Conservation (phyloP, 441 rosid species). For the Mallotus japonicus region DNA sequence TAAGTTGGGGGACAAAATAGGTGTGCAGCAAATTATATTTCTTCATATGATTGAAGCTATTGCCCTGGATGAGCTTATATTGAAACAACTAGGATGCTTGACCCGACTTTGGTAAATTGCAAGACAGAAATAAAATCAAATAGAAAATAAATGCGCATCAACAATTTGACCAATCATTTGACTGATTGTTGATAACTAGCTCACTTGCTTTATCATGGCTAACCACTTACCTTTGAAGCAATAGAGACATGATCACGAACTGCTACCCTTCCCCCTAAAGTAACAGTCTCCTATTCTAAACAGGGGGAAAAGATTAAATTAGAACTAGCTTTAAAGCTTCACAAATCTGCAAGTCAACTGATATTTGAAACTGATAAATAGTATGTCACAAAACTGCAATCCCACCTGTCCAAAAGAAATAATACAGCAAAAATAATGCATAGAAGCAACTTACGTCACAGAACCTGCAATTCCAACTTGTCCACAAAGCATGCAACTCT, state of each 20-base stretch:
- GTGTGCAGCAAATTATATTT: too few species aligned
- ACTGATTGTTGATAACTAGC: not conserved
- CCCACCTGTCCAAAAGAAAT: not conserved
- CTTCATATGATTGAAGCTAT: not conserved
- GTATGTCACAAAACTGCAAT: not conserved
- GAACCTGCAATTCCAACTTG: constrained; percentile 86
- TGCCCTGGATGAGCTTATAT: not conserved
- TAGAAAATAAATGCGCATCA: not conserved
- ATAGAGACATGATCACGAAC: constrained; percentile 67
- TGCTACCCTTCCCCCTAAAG: constrained; percentile 69
- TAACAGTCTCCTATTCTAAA: constrained; percentile 64
- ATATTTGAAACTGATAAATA: not conserved
- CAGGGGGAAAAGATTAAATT: not conserved
- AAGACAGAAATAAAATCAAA: not conserved
- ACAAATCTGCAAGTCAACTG: not conserved
- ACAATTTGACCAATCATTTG: not conserved
- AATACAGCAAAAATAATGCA: not conserved
- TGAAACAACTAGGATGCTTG: not conserved
- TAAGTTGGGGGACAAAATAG: too few species aligned
- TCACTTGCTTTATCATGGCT: constrained; percentile 1
- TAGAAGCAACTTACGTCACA: constrained; percentile 47
- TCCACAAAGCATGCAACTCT: constrained; percentile 74
- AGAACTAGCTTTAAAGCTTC: constrained; percentile 5
- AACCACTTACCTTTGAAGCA: constrained; percentile 51
- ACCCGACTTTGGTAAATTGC: not conserved